Base-by-base conservation (phyloP, 2,329 filamentous ascomycete genomes). In the Colletotrichum filicis region DNA sequence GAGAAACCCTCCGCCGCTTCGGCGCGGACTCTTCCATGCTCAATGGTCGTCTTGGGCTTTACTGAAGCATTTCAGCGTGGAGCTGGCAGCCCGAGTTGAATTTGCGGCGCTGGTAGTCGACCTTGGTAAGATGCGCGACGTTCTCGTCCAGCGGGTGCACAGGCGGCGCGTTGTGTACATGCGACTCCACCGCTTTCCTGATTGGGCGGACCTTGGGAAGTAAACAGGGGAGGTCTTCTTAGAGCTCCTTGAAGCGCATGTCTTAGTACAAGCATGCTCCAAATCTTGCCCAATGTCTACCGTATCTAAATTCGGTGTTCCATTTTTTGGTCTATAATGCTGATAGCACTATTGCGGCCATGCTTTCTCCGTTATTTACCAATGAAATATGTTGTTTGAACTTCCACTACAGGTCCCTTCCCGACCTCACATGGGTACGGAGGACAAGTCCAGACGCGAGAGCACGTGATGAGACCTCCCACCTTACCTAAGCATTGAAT, bases 1-100 rank as follows among this genome's bases (percentile, higher is more conserved):
- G 88, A 73, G 90, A 92, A 26, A 86, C 91, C 79, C 91, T 91
- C 78, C 91, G 88, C 79, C 91, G 86, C 81, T 94, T 93, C 5
- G 89, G 84, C 59, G 91, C 88, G 30, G 91, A 90, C 68, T 86
- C 84, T 75, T 90, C 88, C 84, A 85, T 85, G 3, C 5, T 61
- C 3, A 8, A 35, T 11, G 8, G n/a, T 49, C 5, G 24, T 68
- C 5, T 6, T 6, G 3, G 5, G 4, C 19, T 24, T 22, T 49
- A 61, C 37, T 37, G 9, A 37, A n/a, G 9, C 66, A 71, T 69
- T 7, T 66, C 52, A 35, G 0, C 28, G 28, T 24, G 4, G 2
- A 24, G 11, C 14, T 49, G 9, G 66, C 7, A 42, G n/a, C 24
- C 58, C 52, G 14, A 16, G 19, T n/a, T 30, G 14, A 9, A 22